phyloP scores from a whole-genome alignment of 805 yeast species.

The Saturnispora besseyi region DNA sequence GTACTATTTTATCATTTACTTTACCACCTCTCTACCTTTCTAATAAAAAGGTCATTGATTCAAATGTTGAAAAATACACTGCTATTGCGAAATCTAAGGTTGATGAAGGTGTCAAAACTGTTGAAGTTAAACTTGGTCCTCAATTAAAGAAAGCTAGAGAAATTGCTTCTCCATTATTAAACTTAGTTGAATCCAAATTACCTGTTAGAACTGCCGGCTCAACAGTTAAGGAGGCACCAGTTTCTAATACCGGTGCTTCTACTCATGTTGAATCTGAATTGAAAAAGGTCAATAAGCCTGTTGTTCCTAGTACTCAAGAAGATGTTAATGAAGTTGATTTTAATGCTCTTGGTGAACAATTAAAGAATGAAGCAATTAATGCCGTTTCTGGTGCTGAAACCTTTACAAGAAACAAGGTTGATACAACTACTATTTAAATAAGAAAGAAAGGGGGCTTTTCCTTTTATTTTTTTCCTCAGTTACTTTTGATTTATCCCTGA shows the following conservation, averaged over 20 bases:
- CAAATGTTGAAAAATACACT: constrained; percentile 39
- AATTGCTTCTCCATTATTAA: constrained; percentile 60
- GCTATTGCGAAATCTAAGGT: constrained; percentile 44
- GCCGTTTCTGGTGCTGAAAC: constrained; percentile 8
- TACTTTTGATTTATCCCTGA: background rate
- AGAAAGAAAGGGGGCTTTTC: background rate
- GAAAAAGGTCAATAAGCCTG: constrained; percentile 6
- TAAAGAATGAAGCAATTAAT: constrained; percentile 12
- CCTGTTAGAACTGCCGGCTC: constrained; percentile 66
- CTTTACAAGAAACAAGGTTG: constrained; percentile 12
- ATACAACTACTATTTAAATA: background rate
- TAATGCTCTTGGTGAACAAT: constrained; percentile 13
- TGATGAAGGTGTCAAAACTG: constrained; percentile 31
- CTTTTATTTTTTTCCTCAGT: background rate
- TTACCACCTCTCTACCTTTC: constrained; percentile 65
- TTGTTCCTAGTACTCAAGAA: background rate
- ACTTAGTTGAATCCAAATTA: constrained; percentile 45
- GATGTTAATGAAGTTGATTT: constrained; percentile 13
- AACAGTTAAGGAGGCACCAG: constrained; percentile 38
- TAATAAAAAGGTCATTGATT: constrained; percentile 72
- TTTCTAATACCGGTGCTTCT: constrained; percentile 8
- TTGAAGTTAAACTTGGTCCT: constrained; percentile 44
- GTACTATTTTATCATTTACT: constrained; percentile 58
- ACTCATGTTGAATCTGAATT: constrained; percentile 3
- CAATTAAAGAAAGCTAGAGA: constrained; percentile 46